Evolutionary conservation across 257 asterid species (phyloP), one percentile per base, ranked within the genome.

Genomic region (Asclepias syriaca): DNA sequence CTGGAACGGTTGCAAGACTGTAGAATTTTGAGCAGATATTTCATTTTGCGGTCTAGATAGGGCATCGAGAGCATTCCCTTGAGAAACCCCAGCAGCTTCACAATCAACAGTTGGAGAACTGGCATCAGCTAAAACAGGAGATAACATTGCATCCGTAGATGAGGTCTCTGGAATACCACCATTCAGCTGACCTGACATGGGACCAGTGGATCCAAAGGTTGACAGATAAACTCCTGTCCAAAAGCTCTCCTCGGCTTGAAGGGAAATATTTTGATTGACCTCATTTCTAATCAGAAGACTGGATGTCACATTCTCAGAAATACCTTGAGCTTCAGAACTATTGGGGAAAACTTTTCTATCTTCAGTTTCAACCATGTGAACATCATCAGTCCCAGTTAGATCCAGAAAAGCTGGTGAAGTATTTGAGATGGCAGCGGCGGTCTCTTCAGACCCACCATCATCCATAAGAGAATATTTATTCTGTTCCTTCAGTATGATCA

Each of bases 351-450:
- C 66, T 81, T 86, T 89, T 57, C 45, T 69, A 64, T 86, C 96
- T 73, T 75, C 83, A 19, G 79, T 68, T 75, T 81, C 89, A 34
- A 72, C n/a, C 43, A 64, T 55, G 5, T 61, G 54, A 6, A 65
- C 50, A 78, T 85, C 87, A 72, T 92, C 92, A 32, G 59, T 75
- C 70, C 72, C 81, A 19, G 96, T 89, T 15, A 92, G 89, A 86
- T 89, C 98, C 71, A 89, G 59, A 68, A 85, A 59, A 67, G 82
- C 82, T 27, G 71, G 50, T 0, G 80, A 66, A 57, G 63, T 55
- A 73, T 70, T 78, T 65, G 77, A 63, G 75, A 68, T 71, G 55
- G 71, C 69, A 71, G 84, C 53, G 50, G 71, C 80, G 71, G 80
- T 81, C 67, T 65, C 85, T 54, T 73, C 66, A 54, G 78, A 74